These are phyloP conservation scores for Paramyrothecium sp. DNA, from an alignment of 2,329 filamentous ascomycete genomes.

Conservation along the genomic window DNA sequence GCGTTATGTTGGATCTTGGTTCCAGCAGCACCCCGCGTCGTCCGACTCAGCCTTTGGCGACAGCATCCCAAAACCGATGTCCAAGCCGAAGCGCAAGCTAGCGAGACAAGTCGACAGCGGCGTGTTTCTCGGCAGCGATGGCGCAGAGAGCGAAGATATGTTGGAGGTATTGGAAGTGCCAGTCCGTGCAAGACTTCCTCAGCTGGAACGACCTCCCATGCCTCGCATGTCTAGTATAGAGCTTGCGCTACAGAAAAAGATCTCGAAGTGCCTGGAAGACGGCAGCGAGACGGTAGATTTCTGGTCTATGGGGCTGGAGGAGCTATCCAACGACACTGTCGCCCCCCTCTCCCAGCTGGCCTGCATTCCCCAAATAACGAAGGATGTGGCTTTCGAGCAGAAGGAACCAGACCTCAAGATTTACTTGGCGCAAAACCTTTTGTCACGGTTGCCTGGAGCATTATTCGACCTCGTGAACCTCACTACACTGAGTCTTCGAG, in stretches of 20 bases:
- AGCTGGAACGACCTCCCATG: constrained; percentile 28
- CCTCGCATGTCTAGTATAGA: constrained; percentile 38
- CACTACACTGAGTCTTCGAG: constrained; percentile 64
- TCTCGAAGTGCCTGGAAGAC: constrained; percentile 54
- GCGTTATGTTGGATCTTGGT: constrained; percentile 68
- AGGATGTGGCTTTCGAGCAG: constrained; percentile 58
- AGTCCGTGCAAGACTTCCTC: constrained; percentile 33
- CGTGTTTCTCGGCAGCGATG: constrained; percentile 66
- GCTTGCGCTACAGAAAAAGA: constrained; percentile 40
- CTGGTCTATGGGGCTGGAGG: constrained; percentile 53
- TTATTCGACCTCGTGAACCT: constrained; percentile 62
- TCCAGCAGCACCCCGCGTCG: constrained; percentile 54
- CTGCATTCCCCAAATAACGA: constrained; percentile 51
- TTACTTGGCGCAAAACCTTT: constrained; percentile 58
- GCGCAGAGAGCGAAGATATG: constrained; percentile 41
- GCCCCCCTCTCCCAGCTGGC: constrained; percentile 54
- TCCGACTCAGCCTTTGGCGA: constrained; percentile 48
- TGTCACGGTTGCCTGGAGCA: constrained; percentile 55
- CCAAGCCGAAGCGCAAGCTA: constrained; percentile 45
- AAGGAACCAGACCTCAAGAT: constrained; percentile 59
- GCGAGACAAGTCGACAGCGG: constrained; percentile 65
- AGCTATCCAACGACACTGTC: constrained; percentile 56
- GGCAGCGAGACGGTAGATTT: constrained; percentile 61
- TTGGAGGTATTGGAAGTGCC: constrained; percentile 29
- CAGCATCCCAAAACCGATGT: constrained; percentile 20